Percentiles rank a stretch among this genome's conserved stretches.
Evolutionary conservation across 129 eudicot genomes (phyloP).

Genomic region (Tagetes erecta): DNA sequence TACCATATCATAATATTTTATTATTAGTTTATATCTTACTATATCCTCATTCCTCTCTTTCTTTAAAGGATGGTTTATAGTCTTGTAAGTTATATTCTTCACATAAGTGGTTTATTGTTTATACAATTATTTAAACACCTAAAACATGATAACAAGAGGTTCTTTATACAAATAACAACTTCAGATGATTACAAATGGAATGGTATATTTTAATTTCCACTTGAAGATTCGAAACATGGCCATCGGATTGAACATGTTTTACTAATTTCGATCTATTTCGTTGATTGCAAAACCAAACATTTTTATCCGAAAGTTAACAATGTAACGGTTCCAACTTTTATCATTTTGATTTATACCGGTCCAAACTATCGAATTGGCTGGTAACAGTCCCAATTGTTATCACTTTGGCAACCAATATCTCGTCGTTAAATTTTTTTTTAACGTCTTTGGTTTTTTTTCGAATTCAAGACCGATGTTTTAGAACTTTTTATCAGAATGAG

Average conservation of each 20-base stretch:
- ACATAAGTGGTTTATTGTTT: conserved; percentile 3
- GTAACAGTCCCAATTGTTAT: too few relatives aligned
- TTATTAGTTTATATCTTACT: too few relatives aligned
- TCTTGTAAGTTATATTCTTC: conserved; percentile 16
- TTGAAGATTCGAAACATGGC: not conserved
- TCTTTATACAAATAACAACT: conserved; percentile 17
- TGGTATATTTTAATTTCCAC: not conserved
- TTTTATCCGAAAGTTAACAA: not conserved
- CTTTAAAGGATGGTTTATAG: conserved; percentile 9
- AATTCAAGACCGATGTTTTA: too few relatives aligned
- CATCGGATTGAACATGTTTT: not conserved
- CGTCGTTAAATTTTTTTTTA: too few relatives aligned
- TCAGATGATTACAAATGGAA: not conserved
- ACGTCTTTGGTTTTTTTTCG: too few relatives aligned
- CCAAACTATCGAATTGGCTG: too few relatives aligned
- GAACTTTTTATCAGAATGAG: too few relatives aligned
- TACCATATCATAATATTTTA: not conserved
- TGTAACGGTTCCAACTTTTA: too few relatives aligned
- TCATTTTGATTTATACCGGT: too few relatives aligned
- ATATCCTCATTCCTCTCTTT: not conserved
- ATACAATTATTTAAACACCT: not conserved
- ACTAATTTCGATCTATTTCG: too few relatives aligned
- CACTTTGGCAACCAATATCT: too few relatives aligned
- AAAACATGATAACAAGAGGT: conserved; percentile 6
- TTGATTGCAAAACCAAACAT: not conserved